Percentiles rank a stretch among this genome's conserved stretches.
These are phyloP conservation scores for Eleusine coracana DNA, from an alignment of 176 grass and related monocot genomes.

Conservation along the genomic window DNA sequence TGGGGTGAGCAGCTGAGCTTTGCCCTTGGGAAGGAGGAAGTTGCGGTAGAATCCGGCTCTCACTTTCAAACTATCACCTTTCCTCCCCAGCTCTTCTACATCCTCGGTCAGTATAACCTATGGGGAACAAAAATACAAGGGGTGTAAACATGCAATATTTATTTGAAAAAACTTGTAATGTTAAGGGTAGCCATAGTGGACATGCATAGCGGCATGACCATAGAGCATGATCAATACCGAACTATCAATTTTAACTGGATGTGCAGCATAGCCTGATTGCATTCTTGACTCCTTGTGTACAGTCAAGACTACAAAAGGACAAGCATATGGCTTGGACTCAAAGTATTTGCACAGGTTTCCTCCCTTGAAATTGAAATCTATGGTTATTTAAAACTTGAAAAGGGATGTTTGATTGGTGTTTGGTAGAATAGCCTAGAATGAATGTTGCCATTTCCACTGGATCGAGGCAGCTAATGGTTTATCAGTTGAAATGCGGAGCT, in stretches of 20 bases:
- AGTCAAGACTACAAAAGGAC: background rate
- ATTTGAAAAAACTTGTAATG: background rate
- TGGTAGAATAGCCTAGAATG: background rate
- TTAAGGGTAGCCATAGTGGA: background rate
- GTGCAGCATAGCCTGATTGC: background rate
- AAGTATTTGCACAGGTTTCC: background rate
- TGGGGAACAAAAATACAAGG: background rate
- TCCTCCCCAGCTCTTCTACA: constrained; percentile 62
- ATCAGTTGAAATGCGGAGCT: background rate
- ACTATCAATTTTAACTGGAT: background rate
- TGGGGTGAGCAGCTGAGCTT: constrained; percentile 72
- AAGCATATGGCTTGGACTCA: background rate
- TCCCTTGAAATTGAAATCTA: background rate
- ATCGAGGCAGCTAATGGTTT: background rate
- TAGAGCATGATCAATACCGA: background rate
- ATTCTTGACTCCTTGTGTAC: background rate
- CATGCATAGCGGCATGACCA: background rate
- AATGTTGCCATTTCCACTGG: background rate
- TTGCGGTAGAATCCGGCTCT: constrained; percentile 90
- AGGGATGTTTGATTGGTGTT: background rate
- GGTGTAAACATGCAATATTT: background rate
- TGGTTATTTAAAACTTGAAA: background rate
- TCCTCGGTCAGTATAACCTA: constrained; percentile 87
- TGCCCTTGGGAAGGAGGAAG: constrained; percentile 82
- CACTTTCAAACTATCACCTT: constrained; percentile 77